Base-by-base conservation (phyloP, 345 rosid genomes). In the Combretum micranthum region DNA sequence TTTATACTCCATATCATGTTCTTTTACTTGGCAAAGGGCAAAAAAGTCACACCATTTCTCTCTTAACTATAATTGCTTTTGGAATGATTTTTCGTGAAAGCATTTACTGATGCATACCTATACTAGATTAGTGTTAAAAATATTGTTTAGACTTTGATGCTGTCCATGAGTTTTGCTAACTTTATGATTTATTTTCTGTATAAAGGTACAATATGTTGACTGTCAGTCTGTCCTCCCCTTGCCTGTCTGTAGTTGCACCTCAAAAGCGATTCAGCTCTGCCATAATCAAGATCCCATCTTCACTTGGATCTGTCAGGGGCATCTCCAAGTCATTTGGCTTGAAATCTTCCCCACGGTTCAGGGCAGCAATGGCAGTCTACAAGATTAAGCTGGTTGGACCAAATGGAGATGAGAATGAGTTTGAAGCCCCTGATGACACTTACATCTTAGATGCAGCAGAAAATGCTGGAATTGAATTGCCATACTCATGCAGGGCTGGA, bases 401-500 rank as follows among this genome's bases (percentile, higher is more conserved):
- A 0, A 64, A 84, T 0, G 96, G 93, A 5, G 69, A 72, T 37
- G 95, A 67, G 74, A 48, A 53, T 2, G 96, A 84, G 64, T 83
- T 92, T 1, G 91, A 88, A 22, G 95, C 85, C 14, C 63, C 72
- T 0, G 91, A 84, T 12, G 86, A 83, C 45, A 25, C 69, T 2
- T 86, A 75, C 86, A 84, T 92, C 51, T 82, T 92, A 13, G 97
- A 88, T 53, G 83, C 95, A 1, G 97, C 96, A 0, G 98, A 92
- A 74, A 70, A 60, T 2, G 95, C 95, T 0, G 98, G 95, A 64
- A 42, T 81, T 4, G 98, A 92, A 13, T 71, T 92, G 73, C 98
- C 97, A 15, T 86, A 81, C 60, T 92, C 94, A 15, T 88, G 98
- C 84, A 75, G 91, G 74, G 97, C 98, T 0, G 97, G 98, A n/a